Evolutionary conservation across 1,139 yeast species (phyloP).

Genomic region (Meyerozyma guilliermondii): DNA sequence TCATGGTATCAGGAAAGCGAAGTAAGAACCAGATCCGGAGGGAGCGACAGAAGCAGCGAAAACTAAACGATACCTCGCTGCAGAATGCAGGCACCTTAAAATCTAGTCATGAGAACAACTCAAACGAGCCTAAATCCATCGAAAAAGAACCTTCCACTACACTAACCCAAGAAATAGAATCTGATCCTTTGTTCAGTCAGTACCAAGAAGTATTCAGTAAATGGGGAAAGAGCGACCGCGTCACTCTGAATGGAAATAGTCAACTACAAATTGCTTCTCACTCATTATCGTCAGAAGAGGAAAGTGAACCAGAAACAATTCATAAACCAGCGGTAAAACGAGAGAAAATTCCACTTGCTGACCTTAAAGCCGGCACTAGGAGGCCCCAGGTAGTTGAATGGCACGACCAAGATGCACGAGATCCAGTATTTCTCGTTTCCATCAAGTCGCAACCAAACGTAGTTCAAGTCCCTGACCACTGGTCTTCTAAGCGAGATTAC

Average conservation of each 20-base stretch:
- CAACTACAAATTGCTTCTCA: background rate
- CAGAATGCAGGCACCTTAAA: slow-evolving; percentile 1
- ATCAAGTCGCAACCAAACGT: slow-evolving; percentile 64
- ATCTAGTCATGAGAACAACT: slow-evolving; percentile 2
- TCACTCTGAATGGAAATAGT: background rate
- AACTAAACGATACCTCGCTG: slow-evolving; percentile 14
- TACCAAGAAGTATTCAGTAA: slow-evolving; percentile 38
- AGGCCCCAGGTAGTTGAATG: slow-evolving; percentile 79
- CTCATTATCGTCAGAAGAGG: background rate
- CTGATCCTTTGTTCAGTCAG: slow-evolving; percentile 32
- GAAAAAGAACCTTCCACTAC: slow-evolving; percentile 2
- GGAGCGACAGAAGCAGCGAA: slow-evolving; percentile 52
- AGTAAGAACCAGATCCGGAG: slow-evolving; percentile 63
- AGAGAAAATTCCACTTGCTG: slow-evolving; percentile 61
- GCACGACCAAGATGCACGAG: slow-evolving; percentile 81
- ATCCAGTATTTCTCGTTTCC: slow-evolving; percentile 62
- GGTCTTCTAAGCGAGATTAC: slow-evolving; percentile 79
- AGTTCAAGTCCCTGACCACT: slow-evolving; percentile 78
- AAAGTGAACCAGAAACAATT: slow-evolving; percentile 3
- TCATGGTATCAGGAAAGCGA: slow-evolving; percentile 6
- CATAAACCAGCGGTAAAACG: slow-evolving; percentile 44
- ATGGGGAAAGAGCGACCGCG: slow-evolving; percentile 24
- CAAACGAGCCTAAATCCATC: slow-evolving; percentile 4
- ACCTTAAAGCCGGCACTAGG: slow-evolving; percentile 54
- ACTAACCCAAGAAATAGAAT: slow-evolving; percentile 3